Base-by-base conservation (phyloP, 805 yeast genomes). In the Candida vartiovaarae region DNA sequence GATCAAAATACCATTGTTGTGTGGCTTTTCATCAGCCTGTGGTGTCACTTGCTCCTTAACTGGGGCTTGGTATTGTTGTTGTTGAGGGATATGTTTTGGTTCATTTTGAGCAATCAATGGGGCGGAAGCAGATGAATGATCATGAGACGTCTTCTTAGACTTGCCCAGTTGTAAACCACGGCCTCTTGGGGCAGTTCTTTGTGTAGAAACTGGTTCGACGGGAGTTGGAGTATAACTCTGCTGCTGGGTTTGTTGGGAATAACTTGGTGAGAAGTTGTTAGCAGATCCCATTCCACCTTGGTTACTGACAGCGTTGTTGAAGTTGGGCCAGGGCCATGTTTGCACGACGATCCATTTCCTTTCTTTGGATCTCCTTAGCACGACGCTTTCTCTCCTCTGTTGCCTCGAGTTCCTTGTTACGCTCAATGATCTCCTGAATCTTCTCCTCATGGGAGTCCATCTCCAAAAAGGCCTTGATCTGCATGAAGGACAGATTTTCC, bases 361-460 rank as follows among this genome's bases (percentile, higher is more conserved):
- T 82, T 62, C 86, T 75, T 62, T 88, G 95, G 49, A 85, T 82
- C 60, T 85, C 95, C 64, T 84, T 87, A 40, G 98, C 97, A 62
- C 87, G 82, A 66, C 95, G 84, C 69, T 91, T 91, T 67, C 98
- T 83, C 66, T 91, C 96, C 67, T 93, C 99, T 43, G 87, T 82
- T 34, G 99, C 99, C 66, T 91, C 99, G 57, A 86, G 70, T 68
- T 93, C 99, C 68, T 93, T 93, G 71, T 93, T 93, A 64, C 90
- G 81, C 67, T 88, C 98, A 57, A 93, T 93, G 62, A 93, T 90
- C 63, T 93, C 97, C 71, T 93, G 98, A 60, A 95, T 91, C 72
- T 87, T 91, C 68, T 93, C 99, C 67, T 93, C 99, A 63, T 93
- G 97, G 34, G 95, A 85, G 67, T 93, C 98, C 98, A 93, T 91